Evolutionary conservation across 192 early-diverging fungal species (phyloP), one percentile per base, ranked within the genome.

Genomic region (Umbelopsis ramanniana): DNA sequence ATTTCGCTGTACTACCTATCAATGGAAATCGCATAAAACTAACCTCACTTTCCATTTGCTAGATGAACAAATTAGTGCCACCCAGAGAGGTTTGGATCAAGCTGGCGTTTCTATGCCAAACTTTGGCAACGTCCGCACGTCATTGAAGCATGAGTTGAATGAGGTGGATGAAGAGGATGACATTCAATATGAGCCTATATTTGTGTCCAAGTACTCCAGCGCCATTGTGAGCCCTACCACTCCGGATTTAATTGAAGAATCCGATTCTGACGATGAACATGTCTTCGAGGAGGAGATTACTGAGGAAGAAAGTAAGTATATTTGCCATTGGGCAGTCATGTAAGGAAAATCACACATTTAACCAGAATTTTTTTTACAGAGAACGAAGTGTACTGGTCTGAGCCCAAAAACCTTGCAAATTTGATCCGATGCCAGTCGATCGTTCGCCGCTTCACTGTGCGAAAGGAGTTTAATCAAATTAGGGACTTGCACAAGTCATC

Each of bases 51-150:
- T 45, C 40, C 19, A 14, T 35, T 46, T 50, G 11, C 14, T 83
- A 72, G 92, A 93, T 67, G 89, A 93, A 48, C 80, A 91, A 71
- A 81, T 96, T 37, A 79, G 86, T 57, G 87, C 87, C 37, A 97
- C 94, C 0, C 92, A 96, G 74, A 87, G 92, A 38, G 92, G 92
- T 48, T 84, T 99, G 15, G 93, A 96, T 69, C 85, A 87, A 22
- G 81, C 91, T 15, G 95, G 95, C 15, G 86, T 92, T 3, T 72
- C 86, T 7, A 93, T 99, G 89, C 97, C 96, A 29, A 89, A 92
- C 54, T 99, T 99, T 79, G 87, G 91, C 40, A 91, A 89, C 72
- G 89, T 99, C 52, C 90, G 93, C 50, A 83, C 84, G 47, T 88
- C 88, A 9, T 80, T 96, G 6, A 82, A 75, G 17, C 82, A 81